These are phyloP conservation scores for Hygrophoropsis aurantiaca DNA, from an alignment of 768 basidiomycete genomes.

Conservation along the genomic window DNA sequence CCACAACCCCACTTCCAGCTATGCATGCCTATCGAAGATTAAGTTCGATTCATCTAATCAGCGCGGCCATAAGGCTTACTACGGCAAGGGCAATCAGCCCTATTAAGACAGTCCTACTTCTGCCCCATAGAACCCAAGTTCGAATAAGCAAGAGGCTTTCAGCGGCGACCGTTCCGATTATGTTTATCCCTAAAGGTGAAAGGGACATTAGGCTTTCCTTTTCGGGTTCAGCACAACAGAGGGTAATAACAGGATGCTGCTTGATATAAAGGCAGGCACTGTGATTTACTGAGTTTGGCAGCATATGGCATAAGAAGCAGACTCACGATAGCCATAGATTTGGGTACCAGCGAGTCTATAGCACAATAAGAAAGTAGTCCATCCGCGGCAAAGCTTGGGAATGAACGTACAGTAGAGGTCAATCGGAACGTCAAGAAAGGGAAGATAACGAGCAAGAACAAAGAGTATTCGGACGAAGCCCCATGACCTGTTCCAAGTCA, in stretches of 20 bases:
- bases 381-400: too few relatives aligned
- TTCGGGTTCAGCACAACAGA: neutral
- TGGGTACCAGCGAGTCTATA: neutral
- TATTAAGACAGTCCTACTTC: neutral
- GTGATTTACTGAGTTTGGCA: neutral
- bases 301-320: neutral
- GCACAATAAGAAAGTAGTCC: neutral
- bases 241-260: neutral
- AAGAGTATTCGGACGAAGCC: neutral
- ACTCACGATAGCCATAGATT: neutral
- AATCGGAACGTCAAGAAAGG: neutral
- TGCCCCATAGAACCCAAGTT: neutral
- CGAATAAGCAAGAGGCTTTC: constrained; percentile 3
- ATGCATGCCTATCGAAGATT: neutral
- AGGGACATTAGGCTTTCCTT: neutral
- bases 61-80: neutral
- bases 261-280: neutral
- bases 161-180: neutral
- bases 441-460: neutral
- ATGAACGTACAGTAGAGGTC: neutral
- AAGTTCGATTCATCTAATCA: neutral
- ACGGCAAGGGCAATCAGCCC: neutral
- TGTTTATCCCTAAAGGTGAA: constrained; percentile 1
- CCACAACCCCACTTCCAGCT: neutral
- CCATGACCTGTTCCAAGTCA: neutral